Base-by-base conservation (phyloP, 2,329 filamentous ascomycete genomes). In the Sporothrix schenckii region DNA sequence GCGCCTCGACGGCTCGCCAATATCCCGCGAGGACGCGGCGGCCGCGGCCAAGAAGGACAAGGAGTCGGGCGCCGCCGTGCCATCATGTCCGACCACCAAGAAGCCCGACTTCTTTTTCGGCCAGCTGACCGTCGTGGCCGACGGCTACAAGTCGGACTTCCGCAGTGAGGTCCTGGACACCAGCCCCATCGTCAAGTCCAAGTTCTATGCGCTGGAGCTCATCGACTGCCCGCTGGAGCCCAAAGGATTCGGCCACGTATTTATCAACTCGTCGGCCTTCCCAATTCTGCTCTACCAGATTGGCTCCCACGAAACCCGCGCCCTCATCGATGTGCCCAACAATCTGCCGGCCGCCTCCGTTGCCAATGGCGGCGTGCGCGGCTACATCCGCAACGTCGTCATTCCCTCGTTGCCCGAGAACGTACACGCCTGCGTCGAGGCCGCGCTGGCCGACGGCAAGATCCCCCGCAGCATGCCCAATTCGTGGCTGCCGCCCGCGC, bases 231-330 rank as follows among this genome's bases (percentile, higher is more conserved):
- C 89, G 30, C 87, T 98, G 11, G 92, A 93, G 2, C 84, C 87
- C 68, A 87, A 89, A 1, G 83, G 89, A 73, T 92, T 92, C 78
- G 95, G 94, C 24, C 93, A 97, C 80, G 94, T 99, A 74, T 85
- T 97, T 69, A 91, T 99, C 73, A 90, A 90, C 76, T 41, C 66
- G 44, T 87, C 92, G 73, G 86, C 88, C 60, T 84, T 80, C 72
- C 94, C 95, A 0, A 88, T 97, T 47, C 88, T 99, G 30, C 87
- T 99, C 71, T 99, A 99, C 83, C 95, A 98, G 82, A 99, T 99
- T 78, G 94, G 95, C 77, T 91, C 92, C 4, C 94, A 91, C 81
- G 95, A 98, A 82, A 99, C 95, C 1, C 89, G 95, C 74, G 92
- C 91, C 14, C 87, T 99, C 27, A 88, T 98, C 76, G 94, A 98